Base-by-base conservation (phyloP, 345 rosid species). In the Erysimum cheiranthoides region DNA sequence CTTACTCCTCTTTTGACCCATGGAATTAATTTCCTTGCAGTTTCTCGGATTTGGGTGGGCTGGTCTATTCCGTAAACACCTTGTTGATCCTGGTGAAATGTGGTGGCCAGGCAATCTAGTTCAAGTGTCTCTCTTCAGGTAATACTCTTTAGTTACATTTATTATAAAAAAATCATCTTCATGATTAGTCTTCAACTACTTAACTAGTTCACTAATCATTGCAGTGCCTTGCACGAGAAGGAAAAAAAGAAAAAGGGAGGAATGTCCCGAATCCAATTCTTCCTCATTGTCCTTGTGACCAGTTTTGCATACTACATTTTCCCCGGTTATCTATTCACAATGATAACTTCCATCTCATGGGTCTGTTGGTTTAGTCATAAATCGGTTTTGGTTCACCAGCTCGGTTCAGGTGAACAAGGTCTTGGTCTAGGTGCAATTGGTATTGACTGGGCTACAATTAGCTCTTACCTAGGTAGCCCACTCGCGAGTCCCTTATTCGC, bases 11-110 rank as follows among this genome's bases (percentile, higher is more conserved):
- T 28, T 47, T 27, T 57, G 4, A 67, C 53, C 4, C 34, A 31
- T 27, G 14, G 35, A 67, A 60, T 45, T 7, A 67, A 60, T 45
- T 7, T 34, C 31, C 31, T 38, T 53, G 49, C 31, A 91, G 97
- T 74, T 92, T 21, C 79, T 92, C 42, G 93, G 96, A 27, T 92
- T 88, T 73, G 97, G 97, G 5, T 92, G 96, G 96, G 97, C 96
- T 16, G 97, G 93, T 49, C 35, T 90, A 46, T 92, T 87, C 82
- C 65, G 96, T 47, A 79, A 81, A 59, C 88, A 88, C 58, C 84
- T 92, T 56, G 88, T 92, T 32, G 97, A 92, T 77, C 97, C 97
- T 9, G 90, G 83, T 57, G 97, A 84, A 31, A 92, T 92, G 96
- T 92, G 97, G 97, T 90, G 97, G 97, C 97, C 97, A 0, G 3